Base-by-base conservation (phyloP, 176 grass and related monocot genomes). In the Eleusine indica region DNA sequence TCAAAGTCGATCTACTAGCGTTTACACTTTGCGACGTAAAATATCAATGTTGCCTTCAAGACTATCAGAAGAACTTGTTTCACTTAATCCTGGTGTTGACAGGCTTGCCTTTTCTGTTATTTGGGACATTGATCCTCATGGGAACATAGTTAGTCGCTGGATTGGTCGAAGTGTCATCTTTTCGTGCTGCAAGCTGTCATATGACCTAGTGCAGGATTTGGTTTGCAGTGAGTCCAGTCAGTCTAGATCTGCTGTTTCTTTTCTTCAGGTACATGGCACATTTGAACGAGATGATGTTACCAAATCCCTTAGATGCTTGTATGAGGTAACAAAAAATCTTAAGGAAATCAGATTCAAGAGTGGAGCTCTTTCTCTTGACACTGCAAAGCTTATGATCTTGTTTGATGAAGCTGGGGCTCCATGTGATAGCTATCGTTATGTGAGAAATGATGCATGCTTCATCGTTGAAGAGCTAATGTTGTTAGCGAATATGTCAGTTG, bases 381-480 rank as follows among this genome's bases (percentile, higher is more conserved):
- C 66, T 75, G 75, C 89, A 62, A 98, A 95, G 86, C 91, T 95
- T 87, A 85, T 76, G 57, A 89, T 98, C 79, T 79, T 95, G 63
- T 94, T 98, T 85, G 96, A 98, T 81, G 93, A 98, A 68, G 82
- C 76, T 85, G 96, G 93, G 6, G 80, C 77, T 81, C 93, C 91
- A 75, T 90, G 78, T 76, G 93, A 98, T 74, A 94, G 91, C 70
- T 92, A 72, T 88, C 86, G 76, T 54, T 57, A 85, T 85, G 73
- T 83, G 62, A 90, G 87, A 73, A 93, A 88, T 44, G 83, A 94
- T 79, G 85, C 93, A 60, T 93, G 91, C 80, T 98, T 83, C 64
- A 85, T 95, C 80, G 83, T 95, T 78, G 96, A 98, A 79, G 96
- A 98, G 83, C 87, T 98, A 43, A 98, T 98, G 96, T 68, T 98